Conservation (phyloP, 257 asterid species). For the Fraxinus quadrangulata region DNA sequence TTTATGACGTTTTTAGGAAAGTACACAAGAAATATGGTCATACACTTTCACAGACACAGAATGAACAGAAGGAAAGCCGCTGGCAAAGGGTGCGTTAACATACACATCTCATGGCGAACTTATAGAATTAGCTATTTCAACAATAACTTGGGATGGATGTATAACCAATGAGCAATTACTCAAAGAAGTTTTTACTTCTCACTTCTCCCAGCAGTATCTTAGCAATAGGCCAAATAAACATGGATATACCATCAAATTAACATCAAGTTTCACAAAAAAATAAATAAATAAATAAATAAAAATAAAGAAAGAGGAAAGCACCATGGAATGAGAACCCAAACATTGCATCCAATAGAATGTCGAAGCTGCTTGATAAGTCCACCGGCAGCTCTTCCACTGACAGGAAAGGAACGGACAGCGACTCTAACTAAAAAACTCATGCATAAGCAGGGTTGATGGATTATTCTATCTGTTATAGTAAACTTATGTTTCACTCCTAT, state of each 20-base stretch:
- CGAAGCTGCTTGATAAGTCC: conserved; percentile 73
- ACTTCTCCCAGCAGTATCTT: conserved; percentile 9
- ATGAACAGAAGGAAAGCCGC: neutral
- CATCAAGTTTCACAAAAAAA: conserved; percentile 2
- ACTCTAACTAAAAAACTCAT: conserved; percentile 69
- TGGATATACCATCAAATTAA: conserved; percentile 19
- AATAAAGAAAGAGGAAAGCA: conserved; percentile 18
- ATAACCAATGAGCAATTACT: neutral
- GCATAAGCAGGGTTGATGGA: conserved; percentile 36
- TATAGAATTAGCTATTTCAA: neutral
- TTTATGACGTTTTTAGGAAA: neutral
- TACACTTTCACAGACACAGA: neutral
- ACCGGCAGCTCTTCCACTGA: conserved; percentile 71
- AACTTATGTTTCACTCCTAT: conserved; percentile 23
- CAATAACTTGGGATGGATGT: neutral
- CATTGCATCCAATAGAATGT: conserved; percentile 80
- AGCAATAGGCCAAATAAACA: conserved; percentile 20
- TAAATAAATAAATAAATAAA: too few species aligned
- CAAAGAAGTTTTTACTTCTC: conserved; percentile 1
- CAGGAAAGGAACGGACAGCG: conserved; percentile 78
- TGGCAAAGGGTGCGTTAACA: neutral
- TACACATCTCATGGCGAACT: neutral
- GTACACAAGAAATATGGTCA: neutral
- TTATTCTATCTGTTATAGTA: neutral
- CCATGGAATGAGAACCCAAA: conserved; percentile 97